Evolutionary conservation across 306 rosid genomes (phyloP).

Genomic region (Inga oerstediana): DNA sequence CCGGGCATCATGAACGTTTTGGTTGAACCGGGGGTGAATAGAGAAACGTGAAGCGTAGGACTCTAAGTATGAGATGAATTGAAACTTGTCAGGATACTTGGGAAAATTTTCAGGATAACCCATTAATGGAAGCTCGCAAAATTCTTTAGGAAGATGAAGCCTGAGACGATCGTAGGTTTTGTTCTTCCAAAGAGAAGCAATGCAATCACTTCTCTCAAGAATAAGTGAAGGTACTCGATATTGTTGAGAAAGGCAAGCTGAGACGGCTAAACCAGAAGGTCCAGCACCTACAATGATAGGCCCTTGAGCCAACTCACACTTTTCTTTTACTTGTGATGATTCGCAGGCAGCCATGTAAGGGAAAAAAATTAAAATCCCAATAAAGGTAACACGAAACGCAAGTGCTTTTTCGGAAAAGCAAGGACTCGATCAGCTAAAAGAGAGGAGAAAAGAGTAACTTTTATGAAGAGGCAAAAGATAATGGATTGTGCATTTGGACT

Average conservation of each 20-base stretch:
- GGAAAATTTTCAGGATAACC: constrained; percentile 70
- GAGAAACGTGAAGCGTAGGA: constrained; percentile 72
- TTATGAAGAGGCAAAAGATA: not conserved
- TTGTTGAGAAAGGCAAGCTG: constrained; percentile 68
- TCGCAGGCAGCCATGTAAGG: constrained; percentile 53
- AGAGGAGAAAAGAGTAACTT: not conserved
- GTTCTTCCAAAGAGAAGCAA: constrained; percentile 85
- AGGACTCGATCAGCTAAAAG: not conserved
- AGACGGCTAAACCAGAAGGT: constrained; percentile 89
- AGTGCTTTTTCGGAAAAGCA: not conserved
- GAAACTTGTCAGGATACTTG: constrained; percentile 72
- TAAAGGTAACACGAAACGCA: not conserved
- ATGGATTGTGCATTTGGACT: not conserved
- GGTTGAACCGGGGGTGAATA: constrained; percentile 68
- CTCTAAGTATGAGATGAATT: constrained; percentile 82
- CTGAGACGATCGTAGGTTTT: constrained; percentile 82
- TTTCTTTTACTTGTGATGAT: constrained; percentile 33
- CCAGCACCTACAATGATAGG: constrained; percentile 96
- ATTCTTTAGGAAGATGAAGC: constrained; percentile 85
- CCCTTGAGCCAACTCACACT: constrained; percentile 50
- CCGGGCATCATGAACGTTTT: constrained; percentile 54
- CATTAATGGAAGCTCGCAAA: constrained; percentile 78
- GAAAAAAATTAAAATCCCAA: constrained; percentile 1
- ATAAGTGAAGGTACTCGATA: constrained; percentile 51
- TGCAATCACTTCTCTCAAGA: constrained; percentile 69